Evolutionary conservation across 2,329 filamentous ascomycete genomes (phyloP).

Genomic region (Microcyclosporella mali): DNA sequence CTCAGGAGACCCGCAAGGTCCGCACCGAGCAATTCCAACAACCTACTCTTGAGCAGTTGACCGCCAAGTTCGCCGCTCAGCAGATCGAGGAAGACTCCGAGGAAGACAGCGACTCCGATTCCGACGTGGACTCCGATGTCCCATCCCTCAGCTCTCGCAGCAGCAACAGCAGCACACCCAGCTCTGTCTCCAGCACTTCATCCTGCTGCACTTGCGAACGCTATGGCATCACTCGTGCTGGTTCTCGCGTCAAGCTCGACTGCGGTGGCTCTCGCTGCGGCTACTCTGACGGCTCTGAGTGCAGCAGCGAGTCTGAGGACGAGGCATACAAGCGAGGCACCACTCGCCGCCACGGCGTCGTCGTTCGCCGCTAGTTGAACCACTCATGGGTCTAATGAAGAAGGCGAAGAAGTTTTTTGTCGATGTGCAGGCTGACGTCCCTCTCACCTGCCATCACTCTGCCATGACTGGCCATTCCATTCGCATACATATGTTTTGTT

Average conservation of each 20-base stretch:
- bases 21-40: constrained; percentile 74
- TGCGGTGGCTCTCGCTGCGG: constrained; percentile 85
- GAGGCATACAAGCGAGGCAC: constrained; percentile 38
- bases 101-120: constrained; percentile 37
- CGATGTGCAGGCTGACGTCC: too few species aligned
- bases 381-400: too few species aligned
- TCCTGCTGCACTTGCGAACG: constrained; percentile 83
- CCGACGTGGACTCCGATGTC: constrained; percentile 35
- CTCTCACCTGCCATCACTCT: neutral
- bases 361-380: constrained; percentile 32
- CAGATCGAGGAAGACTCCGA: constrained; percentile 57
- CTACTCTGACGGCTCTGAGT: constrained; percentile 63
- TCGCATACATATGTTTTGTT: constrained; percentile 8
- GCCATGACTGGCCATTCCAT: constrained; percentile 2
- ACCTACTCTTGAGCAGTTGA: constrained; percentile 71
- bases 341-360: constrained; percentile 42
- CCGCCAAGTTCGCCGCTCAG: constrained; percentile 50
- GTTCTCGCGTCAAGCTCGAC: constrained; percentile 91
- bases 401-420: too few species aligned
- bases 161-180: constrained; percentile 57
- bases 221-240: constrained; percentile 87
- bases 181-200: constrained; percentile 46
- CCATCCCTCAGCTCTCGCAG: constrained; percentile 65
- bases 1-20: constrained; percentile 80
- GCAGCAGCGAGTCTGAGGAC: constrained; percentile 62